These are phyloP conservation scores for Aspergillus leporis DNA, from an alignment of 495 filamentous ascomycete genomes.

Conservation along the genomic window DNA sequence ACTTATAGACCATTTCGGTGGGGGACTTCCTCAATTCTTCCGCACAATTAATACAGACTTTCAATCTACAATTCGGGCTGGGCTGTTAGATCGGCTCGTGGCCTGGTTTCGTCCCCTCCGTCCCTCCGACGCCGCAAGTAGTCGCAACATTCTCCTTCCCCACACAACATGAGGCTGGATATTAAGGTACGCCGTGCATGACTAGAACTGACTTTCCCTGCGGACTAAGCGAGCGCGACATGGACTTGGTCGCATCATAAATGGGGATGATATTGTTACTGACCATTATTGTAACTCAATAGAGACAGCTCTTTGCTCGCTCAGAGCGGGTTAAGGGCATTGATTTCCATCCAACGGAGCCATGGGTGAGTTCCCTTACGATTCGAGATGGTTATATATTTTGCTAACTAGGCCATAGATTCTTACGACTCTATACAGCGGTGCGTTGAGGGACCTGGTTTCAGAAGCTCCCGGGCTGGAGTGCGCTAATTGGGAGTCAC, in stretches of 20 bases:
- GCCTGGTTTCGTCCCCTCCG: conserved; percentile 34
- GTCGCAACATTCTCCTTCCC: conserved; percentile 35
- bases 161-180: conserved; percentile 80
- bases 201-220: background rate
- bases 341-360: conserved; percentile 94
- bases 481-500: conserved; percentile 28
- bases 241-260: conserved; percentile 22
- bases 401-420: conserved; percentile 57
- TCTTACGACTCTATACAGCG: conserved; percentile 93
- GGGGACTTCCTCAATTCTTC: conserved; percentile 13
- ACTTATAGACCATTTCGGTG: conserved; percentile 20
- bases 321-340: conserved; percentile 96
- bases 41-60: conserved; percentile 1
- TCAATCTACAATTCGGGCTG: conserved; percentile 22
- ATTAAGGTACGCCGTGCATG: conserved; percentile 69
- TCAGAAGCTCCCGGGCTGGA: conserved; percentile 7
- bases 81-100: conserved; percentile 46
- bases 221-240: background rate
- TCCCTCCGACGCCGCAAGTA: conserved; percentile 42
- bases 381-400: background rate
- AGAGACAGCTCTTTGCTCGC: conserved; percentile 80
- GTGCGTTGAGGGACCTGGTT: conserved; percentile 46
- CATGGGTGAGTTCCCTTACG: conserved; percentile 62
- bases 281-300: conserved; percentile 30
- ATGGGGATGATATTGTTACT: conserved; percentile 27